Evolutionary conservation across 495 filamentous ascomycete genomes (phyloP), one percentile per base, ranked within the genome.

Genomic region (Aspergillus funiculosus): DNA sequence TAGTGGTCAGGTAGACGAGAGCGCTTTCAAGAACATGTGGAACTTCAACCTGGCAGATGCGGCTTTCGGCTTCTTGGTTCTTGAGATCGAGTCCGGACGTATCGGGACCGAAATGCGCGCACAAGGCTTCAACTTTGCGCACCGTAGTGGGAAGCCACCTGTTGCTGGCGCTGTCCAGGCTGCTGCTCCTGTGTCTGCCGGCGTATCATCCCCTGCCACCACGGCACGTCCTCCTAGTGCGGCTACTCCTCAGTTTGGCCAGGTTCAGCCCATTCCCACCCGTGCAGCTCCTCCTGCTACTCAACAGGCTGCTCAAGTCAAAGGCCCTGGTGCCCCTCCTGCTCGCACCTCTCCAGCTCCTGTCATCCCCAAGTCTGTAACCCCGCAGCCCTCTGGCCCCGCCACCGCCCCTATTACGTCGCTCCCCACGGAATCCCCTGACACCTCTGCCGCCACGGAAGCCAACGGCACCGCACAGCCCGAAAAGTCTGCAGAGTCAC

Each of bases 21-120:
- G 90, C 52, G 92, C 92, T 0, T 99, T 99, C 74, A 99, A 99
- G 74, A 99, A 99, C 57, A 97, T 97, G 94, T 99, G 92, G 92
- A 99, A 99, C 68, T 99, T 99, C 71, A 99, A 99, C 63, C 68
- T 99, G 38, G 92, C 92, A 15, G 92, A 99, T 69, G 92, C 92
- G 26, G 94, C 92, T 9, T 99, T 95, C 61, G 92, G 92, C 34
- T 97, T 85, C 74, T 73, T 99, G 39, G 89, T 97, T 11, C 69
- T 99, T 46, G 92, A 99, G 55, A 80, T 99, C 32, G 90, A 97
- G 58, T 82, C 82, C 57, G 92, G 92, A 17, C 77, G 94, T 30
- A 99, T 99, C 54, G 92, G 89, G 8, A 97, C 92, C 0, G 92
- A 97, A 66, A 99, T 97, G 91, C 79, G 88, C 50, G 94, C 92